Base-by-base conservation (phyloP, 208 protist species). In the Angomonas ambiguus region DNA sequence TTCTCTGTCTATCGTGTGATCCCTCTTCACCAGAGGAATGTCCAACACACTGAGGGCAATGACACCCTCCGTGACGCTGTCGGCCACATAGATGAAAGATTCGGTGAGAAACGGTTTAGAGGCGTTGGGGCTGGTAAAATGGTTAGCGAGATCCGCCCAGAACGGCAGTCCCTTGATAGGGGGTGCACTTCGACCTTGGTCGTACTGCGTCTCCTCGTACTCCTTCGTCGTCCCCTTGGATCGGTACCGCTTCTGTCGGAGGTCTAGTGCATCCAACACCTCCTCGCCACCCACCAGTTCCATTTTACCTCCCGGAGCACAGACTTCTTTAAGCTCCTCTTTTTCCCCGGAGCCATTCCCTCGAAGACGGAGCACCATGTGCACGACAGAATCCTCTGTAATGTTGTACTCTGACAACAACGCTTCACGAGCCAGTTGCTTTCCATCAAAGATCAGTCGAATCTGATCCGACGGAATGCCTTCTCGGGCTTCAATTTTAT, bases 141-240 rank as follows among this genome's bases (percentile, higher is more conserved):
- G 61, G 27, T 2, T 49, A 1, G 41, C 42, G 1, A 32, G 30
- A 13, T 53, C 38, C 38, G 61, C 33, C 61, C 61, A 65, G 45
- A 65, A 65, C 35, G 10, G 25, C 16, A 58, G 51, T 2, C 38
- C 38, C 24, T 33, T 2, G 27, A 13, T n/a, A 6, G 22, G 13
- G 0, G 18, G 42, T 5, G 30, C 3, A 10, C 4, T 35, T 1
- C 20, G 28, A 11, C 62, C 49, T 16, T 33, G 35, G 49, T 25
- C 24, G 64, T 60, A 69, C 51, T 69, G 64, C 51, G 32, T 13
- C 64, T 69, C 64, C 11, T 31, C 51, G 64, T 69, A 69, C 64
- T 69, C 64, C n/a, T 69, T 69, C 5, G 64, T 69, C 30, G 5
- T 38, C 16, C 51, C 64, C 64, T 55, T 11, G 24, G 27, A n/a